Base-by-base conservation (phyloP, 2,329 filamentous ascomycete species). In the Aspergillus sp. region DNA sequence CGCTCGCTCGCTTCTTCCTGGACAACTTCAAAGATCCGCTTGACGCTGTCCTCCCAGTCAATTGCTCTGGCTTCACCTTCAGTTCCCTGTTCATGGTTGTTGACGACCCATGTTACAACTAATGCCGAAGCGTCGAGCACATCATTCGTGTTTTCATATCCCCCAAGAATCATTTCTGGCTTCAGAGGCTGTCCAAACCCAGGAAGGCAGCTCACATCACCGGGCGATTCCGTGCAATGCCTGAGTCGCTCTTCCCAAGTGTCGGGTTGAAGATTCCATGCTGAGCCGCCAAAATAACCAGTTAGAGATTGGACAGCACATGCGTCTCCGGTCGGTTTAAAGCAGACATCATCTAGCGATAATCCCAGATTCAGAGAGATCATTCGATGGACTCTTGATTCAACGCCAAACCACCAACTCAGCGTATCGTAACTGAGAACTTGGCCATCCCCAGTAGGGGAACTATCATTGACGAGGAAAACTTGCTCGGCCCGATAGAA, bases 261-360 rank as follows among this genome's bases (percentile, higher is more conserved):
- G 5, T 76, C 67, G 5, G 79, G 79, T 45, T 81, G 77, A 3
- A 88, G 72, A n/a, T 76, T 74, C 4, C 71, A 64, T 30, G 84
- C 78, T 34, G 82, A 77, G 29, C 84, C 81, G 42, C 84, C 80
- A 68, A 90, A 97, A 66, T 95, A 98, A 1, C 86, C 86, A 5
- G 87, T 86, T n/a, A 97, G 72, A 0, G 90, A 95, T 61, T 98
- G 91, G 2, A 98, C 81, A 5, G 96, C 90, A 56, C 93, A 98
- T 10, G 85, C 89, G 54, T 88, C 79, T 1, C 88, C 89, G 0
- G 86, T 88, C 2, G 94, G 94, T 62, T 96, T 96, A 70, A 95
- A 91, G 71, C 93, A 98, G 11, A 98, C 79, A 60, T 97, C 87
- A 27, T 88, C 74, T 3, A 98, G 75, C 0, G 78, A 84, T 42